These are phyloP conservation scores for Dactylorhiza incarnata DNA, from an alignment of 106 monocot genomes.

Conservation along the genomic window DNA sequence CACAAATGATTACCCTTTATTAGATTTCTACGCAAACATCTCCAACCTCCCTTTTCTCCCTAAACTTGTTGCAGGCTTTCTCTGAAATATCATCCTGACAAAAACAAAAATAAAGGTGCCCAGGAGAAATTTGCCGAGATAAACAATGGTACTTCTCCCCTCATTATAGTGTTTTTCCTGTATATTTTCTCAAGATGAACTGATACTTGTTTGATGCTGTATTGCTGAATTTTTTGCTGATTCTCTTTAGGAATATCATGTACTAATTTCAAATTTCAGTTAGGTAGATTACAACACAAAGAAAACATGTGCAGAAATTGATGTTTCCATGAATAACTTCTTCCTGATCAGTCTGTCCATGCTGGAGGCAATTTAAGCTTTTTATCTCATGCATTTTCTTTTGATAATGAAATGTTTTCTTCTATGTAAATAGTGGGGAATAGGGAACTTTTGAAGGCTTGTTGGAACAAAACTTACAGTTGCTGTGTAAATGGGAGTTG, in stretches of 20 bases:
- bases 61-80: constrained; percentile 53
- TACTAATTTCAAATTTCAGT: not conserved
- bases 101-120: constrained; percentile 88
- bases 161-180: not conserved
- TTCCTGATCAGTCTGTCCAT: not conserved
- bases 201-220: not conserved
- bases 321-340: not conserved
- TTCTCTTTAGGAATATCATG: not conserved
- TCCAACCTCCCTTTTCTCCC: not conserved
- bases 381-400: not conserved
- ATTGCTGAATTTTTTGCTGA: not conserved
- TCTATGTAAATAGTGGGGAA: not conserved
- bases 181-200: not conserved
- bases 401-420: not conserved
- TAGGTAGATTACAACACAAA: not conserved
- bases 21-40: not conserved
- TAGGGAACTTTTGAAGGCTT: not conserved
- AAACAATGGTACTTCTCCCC: constrained; percentile 68
- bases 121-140: constrained; percentile 92
- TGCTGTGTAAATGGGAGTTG: no score
- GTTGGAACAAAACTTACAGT: no score
- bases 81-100: constrained; percentile 95
- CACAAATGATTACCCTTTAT: not conserved
- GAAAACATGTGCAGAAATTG: not conserved
- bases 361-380: not conserved